These are phyloP conservation scores for Kokia cookei DNA, from an alignment of 441 rosid species.

Conservation along the genomic window DNA sequence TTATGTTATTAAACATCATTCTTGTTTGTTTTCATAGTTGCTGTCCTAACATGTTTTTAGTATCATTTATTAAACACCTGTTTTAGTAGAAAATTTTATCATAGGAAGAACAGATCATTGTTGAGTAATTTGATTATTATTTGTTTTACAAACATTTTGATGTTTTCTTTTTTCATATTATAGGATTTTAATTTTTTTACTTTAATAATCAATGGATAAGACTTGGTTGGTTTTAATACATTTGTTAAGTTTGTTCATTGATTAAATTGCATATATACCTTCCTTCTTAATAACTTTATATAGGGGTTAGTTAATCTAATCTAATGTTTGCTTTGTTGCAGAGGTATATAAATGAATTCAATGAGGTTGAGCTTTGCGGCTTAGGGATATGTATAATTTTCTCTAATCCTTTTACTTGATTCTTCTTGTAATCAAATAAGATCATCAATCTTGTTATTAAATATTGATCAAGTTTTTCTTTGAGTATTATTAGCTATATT, in stretches of 20 bases:
- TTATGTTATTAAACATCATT: not conserved
- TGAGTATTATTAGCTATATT: too few species aligned
- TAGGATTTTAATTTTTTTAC: not conserved
- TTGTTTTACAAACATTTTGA: too few species aligned
- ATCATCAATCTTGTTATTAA: too few species aligned
- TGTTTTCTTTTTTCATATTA: too few species aligned
- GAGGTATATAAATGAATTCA: slow-evolving; percentile 20
- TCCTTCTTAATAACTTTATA: not conserved
- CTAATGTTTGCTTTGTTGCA: not conserved
- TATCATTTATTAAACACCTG: too few species aligned
- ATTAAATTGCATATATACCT: not conserved
- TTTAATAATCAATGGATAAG: not conserved
- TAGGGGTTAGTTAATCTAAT: not conserved
- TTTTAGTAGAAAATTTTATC: too few species aligned
- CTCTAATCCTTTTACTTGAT: not conserved
- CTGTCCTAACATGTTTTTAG: too few species aligned
- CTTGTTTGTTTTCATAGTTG: not conserved
- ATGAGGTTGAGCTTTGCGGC: slow-evolving; percentile 26
- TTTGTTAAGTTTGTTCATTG: not conserved
- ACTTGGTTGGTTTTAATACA: not conserved
- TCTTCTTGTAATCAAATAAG: too few species aligned
- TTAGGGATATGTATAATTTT: slow-evolving; percentile 26
- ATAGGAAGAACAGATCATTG: too few species aligned
- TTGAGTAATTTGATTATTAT: too few species aligned
- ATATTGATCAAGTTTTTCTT: too few species aligned